Base-by-base conservation (phyloP, 2,329 filamentous ascomycete species). In the Drechslerella dactyloides region DNA sequence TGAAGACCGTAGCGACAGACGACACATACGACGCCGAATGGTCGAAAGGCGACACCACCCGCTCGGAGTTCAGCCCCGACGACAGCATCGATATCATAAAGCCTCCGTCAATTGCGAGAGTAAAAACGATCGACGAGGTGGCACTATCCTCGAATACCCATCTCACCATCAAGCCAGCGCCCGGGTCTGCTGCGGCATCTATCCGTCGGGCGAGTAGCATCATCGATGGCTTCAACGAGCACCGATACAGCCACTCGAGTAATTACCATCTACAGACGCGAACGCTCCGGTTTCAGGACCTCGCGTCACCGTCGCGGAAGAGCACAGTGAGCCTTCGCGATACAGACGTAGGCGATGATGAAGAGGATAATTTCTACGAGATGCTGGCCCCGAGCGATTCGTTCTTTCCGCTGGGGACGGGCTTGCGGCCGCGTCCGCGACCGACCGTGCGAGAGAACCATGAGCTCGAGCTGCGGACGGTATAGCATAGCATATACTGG, bases 291-390 rank as follows among this genome's bases (percentile, higher is more conserved):
- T 42, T 52, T 33, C 48, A 42, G 44, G 53, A 65, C 24, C 30
- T 24, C 46, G 50, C 60, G 1, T 30, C 55, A 11, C 55, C 60
- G 21, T 61, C 68, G 15, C 48, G 68, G 10, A 60, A 56, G 15
- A 72, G 68, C 19, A 64, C 59, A n/a, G 48, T 70, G 2, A 70
- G 66, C 27, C 19, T 70, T 13, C 48, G 59, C 6, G 66, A 64
- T 35, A 59, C 53, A 5, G 60, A 63, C 15, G 19, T 33, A 2
- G 65, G n/a, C 3, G 60, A 64, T 17, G 68, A 72, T 7, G 68
- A 72, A 21, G 68, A 72, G 24, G 68, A 72, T 15, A 72, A 72
- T 21, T 72, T 72, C 23, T 72, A 72, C 17, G 68, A 72, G 30
- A 72, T 73, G 69, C 48, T 68, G 8, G 35, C 62, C 21, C 69